phyloP scores from a whole-genome alignment of 140 eudicot genomes.

The Stevia rebaudiana region DNA sequence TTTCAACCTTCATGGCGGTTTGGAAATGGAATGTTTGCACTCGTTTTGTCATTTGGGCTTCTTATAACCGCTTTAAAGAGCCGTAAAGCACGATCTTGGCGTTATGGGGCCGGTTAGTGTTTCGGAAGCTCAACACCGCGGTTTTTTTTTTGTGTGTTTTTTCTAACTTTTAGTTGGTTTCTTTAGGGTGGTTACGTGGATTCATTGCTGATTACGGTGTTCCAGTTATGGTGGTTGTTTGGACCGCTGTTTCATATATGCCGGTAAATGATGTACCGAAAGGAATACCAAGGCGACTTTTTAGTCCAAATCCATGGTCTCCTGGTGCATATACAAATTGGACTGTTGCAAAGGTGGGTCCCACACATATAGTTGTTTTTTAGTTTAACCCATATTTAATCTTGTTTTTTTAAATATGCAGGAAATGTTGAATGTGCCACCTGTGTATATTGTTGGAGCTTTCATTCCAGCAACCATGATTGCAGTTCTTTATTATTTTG shows the following conservation, averaged over 20 bases:
- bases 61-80: constrained; percentile 82
- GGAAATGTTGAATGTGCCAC: constrained; percentile 94
- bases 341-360: constrained; percentile 84
- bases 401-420: constrained; percentile 27
- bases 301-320: constrained; percentile 98
- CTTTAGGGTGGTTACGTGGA: constrained; percentile 84
- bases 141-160: background rate
- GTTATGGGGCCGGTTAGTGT: constrained; percentile 76
- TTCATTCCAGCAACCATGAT: constrained; percentile 98
- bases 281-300: constrained; percentile 88
- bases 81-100: constrained; percentile 98
- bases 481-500: constrained; percentile 95
- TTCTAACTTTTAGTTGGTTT: constrained; percentile 23
- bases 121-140: background rate
- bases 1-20: constrained; percentile 89
- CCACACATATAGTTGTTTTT: background rate
- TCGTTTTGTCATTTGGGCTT: constrained; percentile 89
- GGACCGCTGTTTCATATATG: constrained; percentile 86
- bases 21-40: constrained; percentile 98
- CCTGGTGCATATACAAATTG: constrained; percentile 87
- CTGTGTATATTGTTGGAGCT: constrained; percentile 82
- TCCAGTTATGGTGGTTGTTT: constrained; percentile 86
- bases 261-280: constrained; percentile 78
- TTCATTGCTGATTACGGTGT: constrained; percentile 94
- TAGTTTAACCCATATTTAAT: background rate